phyloP scores from a whole-genome alignment of 768 basidiomycete genomes.

The Candolleomyces aberdarensis region DNA sequence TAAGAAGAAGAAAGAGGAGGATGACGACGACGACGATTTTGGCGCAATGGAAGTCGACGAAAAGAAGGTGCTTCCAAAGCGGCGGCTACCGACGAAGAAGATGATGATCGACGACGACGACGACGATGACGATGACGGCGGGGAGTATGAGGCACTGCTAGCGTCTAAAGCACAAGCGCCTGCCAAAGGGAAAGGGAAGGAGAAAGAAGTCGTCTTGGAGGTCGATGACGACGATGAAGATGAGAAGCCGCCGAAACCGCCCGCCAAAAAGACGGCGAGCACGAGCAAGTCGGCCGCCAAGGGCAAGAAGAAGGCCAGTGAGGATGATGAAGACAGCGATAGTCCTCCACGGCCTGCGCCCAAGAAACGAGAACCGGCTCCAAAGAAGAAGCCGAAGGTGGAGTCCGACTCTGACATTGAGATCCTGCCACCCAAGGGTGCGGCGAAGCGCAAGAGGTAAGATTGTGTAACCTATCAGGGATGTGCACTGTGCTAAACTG shows the following conservation, averaged over 20 bases:
- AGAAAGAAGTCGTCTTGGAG: constrained; percentile 10
- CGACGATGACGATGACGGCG: constrained; percentile 11
- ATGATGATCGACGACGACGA: constrained; percentile 16
- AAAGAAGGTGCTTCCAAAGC: constrained; percentile 14
- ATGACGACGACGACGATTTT: constrained; percentile 10
- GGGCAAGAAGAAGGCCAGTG: constrained; percentile 6
- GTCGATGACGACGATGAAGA: constrained; percentile 16
- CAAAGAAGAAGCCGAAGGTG: constrained; percentile 26
- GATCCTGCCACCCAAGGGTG: constrained; percentile 19
- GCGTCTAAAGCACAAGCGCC: background rate
- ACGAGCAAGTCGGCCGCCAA: constrained; percentile 6
- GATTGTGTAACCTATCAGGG: constrained; percentile 33
- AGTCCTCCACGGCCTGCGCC: constrained; percentile 1
- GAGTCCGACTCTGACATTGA: constrained; percentile 40
- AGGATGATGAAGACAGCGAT: constrained; percentile 9
- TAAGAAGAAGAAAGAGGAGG: constrained; percentile 16
- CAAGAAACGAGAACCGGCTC: constrained; percentile 15
- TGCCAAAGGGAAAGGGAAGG: constrained; percentile 10
- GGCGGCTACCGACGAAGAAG: constrained; percentile 18
- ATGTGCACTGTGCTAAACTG: background rate
- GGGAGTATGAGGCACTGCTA: background rate
- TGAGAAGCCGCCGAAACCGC: constrained; percentile 4
- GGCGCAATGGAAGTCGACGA: constrained; percentile 7
- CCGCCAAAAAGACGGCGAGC: constrained; percentile 6
- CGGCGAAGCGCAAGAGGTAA: constrained; percentile 70